Evolutionary conservation across 1,284 basidiomycete species (phyloP).

Genomic region (Apiotrichum mycotoxinovorans): DNA sequence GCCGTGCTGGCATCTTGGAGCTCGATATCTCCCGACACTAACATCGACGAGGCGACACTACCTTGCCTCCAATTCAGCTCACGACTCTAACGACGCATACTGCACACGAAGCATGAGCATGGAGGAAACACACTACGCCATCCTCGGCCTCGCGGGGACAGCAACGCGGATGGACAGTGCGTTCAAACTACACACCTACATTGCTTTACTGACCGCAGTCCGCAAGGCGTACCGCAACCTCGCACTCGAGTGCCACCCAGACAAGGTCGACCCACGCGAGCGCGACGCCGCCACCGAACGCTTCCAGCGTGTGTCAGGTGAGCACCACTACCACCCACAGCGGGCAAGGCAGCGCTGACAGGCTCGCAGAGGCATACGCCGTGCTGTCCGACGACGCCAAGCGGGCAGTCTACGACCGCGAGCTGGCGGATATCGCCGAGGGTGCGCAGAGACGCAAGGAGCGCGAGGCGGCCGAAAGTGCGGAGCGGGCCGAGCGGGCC

Average conservation of each 20-base stretch:
- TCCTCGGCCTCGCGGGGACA: background rate
- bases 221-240: constrained; percentile 9
- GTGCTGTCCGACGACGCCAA: background rate
- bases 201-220: constrained; percentile 1
- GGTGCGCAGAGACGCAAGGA: background rate
- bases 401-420: constrained; percentile 5
- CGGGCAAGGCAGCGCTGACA: no score
- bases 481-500: background rate
- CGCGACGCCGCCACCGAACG: background rate
- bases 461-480: background rate
- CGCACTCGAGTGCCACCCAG: constrained; percentile 8
- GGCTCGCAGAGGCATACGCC: constrained; percentile 7
- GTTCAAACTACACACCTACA: no score
- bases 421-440: background rate
- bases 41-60: no score
- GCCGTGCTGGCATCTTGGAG: no score
- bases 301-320: constrained; percentile 7
- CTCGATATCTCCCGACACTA: no score
- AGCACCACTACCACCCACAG: background rate
- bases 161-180: background rate
- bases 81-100: no score
- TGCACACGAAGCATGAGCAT: background rate
- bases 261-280: background rate
- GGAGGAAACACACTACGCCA: background rate
- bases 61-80: no score